Conservation (phyloP, 2,329 filamentous ascomycete species). For the Fusarium armeniacum region DNA sequence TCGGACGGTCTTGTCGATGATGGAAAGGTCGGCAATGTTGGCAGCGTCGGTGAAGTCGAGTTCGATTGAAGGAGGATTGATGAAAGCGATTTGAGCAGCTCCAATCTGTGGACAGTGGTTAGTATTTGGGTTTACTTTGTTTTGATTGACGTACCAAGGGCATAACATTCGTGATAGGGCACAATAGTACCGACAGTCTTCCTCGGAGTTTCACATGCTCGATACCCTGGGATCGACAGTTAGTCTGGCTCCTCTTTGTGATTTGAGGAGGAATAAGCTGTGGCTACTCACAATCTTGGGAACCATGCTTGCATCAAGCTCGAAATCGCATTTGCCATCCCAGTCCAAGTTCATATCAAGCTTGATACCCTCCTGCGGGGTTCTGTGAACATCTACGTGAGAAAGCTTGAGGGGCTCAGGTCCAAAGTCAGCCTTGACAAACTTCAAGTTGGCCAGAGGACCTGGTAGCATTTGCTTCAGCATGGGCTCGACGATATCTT, state of each 20-base stretch:
- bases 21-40: conserved; percentile 45
- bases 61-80: conserved; percentile 46
- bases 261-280: neutral
- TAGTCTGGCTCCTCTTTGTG: neutral
- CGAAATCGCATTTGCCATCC: conserved; percentile 46
- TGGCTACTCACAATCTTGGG: conserved; percentile 43
- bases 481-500: conserved; percentile 47
- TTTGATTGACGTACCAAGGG: conserved; percentile 32
- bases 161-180: conserved; percentile 46
- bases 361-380: conserved; percentile 44
- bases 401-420: conserved; percentile 41
- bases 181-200: conserved; percentile 42
- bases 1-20: conserved; percentile 45
- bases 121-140: neutral
- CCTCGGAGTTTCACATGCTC: conserved; percentile 47
- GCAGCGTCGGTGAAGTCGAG: conserved; percentile 49
- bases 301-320: conserved; percentile 47
- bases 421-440: conserved; percentile 47
- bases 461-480: conserved; percentile 45
- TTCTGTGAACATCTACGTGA: conserved; percentile 47
- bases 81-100: conserved; percentile 47
- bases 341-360: conserved; percentile 48
- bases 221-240: conserved; percentile 32
- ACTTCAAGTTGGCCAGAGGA: conserved; percentile 41
- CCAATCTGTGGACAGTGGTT: conserved; percentile 34